Evolutionary conservation across 345 rosid species (phyloP), one percentile per base, ranked within the genome.

Genomic region (Dovyalis caffra): DNA sequence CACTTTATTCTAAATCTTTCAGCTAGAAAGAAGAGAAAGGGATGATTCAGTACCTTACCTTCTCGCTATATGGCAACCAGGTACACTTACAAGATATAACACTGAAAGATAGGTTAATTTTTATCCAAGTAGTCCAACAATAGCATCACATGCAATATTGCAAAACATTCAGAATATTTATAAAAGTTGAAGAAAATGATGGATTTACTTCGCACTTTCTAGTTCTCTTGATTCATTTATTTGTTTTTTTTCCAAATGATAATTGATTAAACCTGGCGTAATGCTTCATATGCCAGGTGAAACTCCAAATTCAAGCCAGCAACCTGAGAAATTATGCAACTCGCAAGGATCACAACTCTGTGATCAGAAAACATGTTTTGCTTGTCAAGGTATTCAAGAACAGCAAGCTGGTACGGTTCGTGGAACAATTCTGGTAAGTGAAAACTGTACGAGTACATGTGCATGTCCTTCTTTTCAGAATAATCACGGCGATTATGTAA

Each of bases 21-120:
- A 93, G 95, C 45, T 86, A 35, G 90, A 83, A n/a, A 78, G 18
- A 75, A 75, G 90, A 69, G 87, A 83, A 57, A 16, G 43, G 57
- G 88, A 89, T 64, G 88, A 90, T 76, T 83, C 79, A 0, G 68
- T 72, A 23, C 88, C 87, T 0, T 89, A 86, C 61, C 97, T 88
- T 83, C 90, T 91, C 77, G 89, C 89, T 2, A 72, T 88, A 35
- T 89, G 95, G 93, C 76, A 80, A 35, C 79, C 89, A 78, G 92
- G 94, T 89, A 1, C 38, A 58, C 2, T 18, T 26, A 31, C 21
- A 15, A 33, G 31, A 65, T 35, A 49, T 49, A 60, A 58, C 37
- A 10, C 51, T 25, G 70, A 14, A 66, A 61, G 35, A 11, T 4
- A 26, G 8, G 34, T 7, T 20, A 8, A 8, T 20, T 26, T 32